Conservation (phyloP, 441 rosid genomes). For the Gossypium laxum region DNA sequence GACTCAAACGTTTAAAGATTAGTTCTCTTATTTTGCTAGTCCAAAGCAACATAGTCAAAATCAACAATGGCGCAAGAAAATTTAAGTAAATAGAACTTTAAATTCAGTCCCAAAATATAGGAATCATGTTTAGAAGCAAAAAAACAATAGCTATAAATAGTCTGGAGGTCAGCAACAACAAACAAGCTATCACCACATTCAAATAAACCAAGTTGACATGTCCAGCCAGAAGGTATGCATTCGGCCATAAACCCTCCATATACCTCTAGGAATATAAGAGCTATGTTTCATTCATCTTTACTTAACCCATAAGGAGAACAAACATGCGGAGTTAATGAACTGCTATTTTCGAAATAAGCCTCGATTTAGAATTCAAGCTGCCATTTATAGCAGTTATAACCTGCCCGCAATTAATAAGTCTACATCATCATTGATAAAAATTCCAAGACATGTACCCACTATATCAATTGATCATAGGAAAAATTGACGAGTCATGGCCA, state of each 20-base stretch:
- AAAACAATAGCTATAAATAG: too few relatives aligned
- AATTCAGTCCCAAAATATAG: neutral
- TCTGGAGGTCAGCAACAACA: neutral
- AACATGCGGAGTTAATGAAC: neutral
- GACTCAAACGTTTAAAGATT: neutral
- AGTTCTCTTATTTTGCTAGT: neutral
- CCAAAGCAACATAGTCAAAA: neutral
- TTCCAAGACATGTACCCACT: neutral
- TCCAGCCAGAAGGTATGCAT: neutral
- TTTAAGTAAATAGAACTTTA: neutral
- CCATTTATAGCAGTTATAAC: neutral
- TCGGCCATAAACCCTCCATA: neutral
- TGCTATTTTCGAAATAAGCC: neutral
- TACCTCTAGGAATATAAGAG: neutral
- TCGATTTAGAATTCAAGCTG: neutral
- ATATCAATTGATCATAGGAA: constrained; percentile 9
- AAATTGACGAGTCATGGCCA: neutral
- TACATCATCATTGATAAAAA: neutral
- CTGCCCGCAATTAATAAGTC: neutral
- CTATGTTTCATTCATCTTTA: constrained; percentile 6
- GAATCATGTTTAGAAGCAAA: neutral
- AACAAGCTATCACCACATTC: neutral
- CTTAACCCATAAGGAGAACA: neutral
- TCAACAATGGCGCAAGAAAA: neutral
- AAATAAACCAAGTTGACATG: neutral